These are phyloP conservation scores for Sicyos edulis DNA, from an alignment of 306 rosid species.

Conservation along the genomic window DNA sequence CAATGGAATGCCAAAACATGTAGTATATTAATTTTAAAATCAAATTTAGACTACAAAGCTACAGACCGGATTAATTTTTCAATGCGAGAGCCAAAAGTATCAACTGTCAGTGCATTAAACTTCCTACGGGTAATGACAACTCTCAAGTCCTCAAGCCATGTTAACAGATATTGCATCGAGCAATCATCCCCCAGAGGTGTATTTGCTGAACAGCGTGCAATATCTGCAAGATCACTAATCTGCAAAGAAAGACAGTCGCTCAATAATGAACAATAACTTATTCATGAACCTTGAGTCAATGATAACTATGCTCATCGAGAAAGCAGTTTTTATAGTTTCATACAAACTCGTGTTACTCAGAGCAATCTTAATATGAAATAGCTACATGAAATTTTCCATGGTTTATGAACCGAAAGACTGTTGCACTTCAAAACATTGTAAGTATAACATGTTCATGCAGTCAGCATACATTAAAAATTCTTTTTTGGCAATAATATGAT, in stretches of 20 bases:
- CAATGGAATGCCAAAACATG: conserved; percentile 3
- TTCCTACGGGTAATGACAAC: conserved; percentile 72
- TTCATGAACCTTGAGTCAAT: background rate
- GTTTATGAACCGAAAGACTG: conserved; percentile 1
- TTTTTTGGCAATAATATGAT: background rate
- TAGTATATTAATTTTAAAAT: background rate
- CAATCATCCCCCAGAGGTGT: conserved; percentile 75
- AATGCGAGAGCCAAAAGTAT: conserved; percentile 87
- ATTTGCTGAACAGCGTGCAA: conserved; percentile 85
- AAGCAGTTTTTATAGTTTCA: background rate
- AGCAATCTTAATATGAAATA: background rate
- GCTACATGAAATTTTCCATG: background rate
- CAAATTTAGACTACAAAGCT: conserved; percentile 13
- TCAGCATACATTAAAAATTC: background rate
- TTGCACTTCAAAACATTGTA: background rate
- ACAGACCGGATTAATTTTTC: conserved; percentile 88
- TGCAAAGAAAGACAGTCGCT: conserved; percentile 23
- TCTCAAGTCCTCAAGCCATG: conserved; percentile 90
- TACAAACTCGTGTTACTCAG: background rate
- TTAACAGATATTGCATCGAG: conserved; percentile 52
- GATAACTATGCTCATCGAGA: background rate
- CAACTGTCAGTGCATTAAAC: conserved; percentile 78
- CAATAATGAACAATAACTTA: conserved; percentile 11
- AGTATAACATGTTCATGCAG: background rate
- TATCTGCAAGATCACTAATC: conserved; percentile 95